Conservation (phyloP, 179 eudicot species). For the Actinidia polygama region DNA sequence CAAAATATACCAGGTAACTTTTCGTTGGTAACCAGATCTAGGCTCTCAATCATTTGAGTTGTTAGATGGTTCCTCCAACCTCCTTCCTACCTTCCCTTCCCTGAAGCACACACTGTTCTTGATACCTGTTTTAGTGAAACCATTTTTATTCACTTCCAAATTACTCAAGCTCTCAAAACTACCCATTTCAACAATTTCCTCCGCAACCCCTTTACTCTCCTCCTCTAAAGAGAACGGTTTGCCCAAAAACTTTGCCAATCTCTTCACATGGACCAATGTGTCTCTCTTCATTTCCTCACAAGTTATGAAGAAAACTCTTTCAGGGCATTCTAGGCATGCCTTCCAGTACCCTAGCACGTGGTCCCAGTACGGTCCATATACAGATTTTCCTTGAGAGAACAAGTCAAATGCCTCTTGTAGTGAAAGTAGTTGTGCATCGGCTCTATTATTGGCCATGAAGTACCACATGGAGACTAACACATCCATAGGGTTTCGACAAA, state of each 20-base stretch:
- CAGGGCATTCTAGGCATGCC: neutral
- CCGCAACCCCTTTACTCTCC: neutral
- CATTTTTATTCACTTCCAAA: neutral
- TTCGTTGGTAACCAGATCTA: neutral
- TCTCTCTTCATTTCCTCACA: constrained; percentile 6
- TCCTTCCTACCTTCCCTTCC: neutral
- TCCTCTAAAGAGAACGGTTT: neutral
- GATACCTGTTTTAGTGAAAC: neutral
- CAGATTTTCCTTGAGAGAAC: neutral
- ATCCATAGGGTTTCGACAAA: neutral
- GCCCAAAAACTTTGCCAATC: neutral
- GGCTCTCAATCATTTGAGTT: neutral
- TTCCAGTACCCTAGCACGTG: neutral
- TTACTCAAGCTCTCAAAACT: neutral
- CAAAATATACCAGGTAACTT: neutral
- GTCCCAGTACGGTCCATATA: neutral
- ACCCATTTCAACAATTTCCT: neutral
- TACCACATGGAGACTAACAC: neutral
- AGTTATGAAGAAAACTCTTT: neutral
- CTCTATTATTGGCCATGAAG: neutral
- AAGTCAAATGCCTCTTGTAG: neutral
- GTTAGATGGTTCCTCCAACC: constrained; percentile 1
- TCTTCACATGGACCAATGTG: neutral
- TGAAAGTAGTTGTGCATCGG: neutral
- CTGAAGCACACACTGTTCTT: neutral